phyloP scores from a whole-genome alignment of 306 rosid genomes.

The Cicer cuneatum region DNA sequence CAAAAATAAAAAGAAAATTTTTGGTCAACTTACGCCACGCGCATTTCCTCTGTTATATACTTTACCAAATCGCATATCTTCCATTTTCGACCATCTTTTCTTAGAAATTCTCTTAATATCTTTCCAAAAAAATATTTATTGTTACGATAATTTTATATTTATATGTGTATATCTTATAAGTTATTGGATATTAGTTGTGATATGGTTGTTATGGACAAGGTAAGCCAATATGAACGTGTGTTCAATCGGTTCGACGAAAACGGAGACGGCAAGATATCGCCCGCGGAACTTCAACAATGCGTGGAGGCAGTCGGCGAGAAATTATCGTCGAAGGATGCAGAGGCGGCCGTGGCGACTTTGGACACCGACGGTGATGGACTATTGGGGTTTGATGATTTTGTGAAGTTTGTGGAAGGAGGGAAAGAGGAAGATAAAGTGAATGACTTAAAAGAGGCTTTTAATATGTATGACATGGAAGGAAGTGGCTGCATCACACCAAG shows the following conservation, averaged over 20 bases:
- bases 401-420: constrained; percentile 72
- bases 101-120: no score
- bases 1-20: no score
- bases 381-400: constrained; percentile 70
- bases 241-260: constrained; percentile 72
- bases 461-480: constrained; percentile 80
- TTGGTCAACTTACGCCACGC: constrained; percentile 54
- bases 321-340: constrained; percentile 54
- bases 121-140: no score
- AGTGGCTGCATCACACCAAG: constrained; percentile 74
- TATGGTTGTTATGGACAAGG: constrained; percentile 52
- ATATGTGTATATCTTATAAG: neutral
- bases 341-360: constrained; percentile 50
- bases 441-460: constrained; percentile 72
- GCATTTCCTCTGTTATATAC: constrained; percentile 24
- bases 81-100: neutral
- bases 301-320: constrained; percentile 59
- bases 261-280: constrained; percentile 70
- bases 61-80: neutral
- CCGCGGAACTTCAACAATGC: constrained; percentile 67
- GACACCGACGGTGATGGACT: constrained; percentile 71
- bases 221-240: constrained; percentile 56
- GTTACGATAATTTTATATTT: no score
- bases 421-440: constrained; percentile 72
- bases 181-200: neutral